Percentiles rank a stretch among this genome's conserved stretches.
Conservation (phyloP, 2,329 filamentous ascomycete species). For the Fusarium verticillioides region DNA sequence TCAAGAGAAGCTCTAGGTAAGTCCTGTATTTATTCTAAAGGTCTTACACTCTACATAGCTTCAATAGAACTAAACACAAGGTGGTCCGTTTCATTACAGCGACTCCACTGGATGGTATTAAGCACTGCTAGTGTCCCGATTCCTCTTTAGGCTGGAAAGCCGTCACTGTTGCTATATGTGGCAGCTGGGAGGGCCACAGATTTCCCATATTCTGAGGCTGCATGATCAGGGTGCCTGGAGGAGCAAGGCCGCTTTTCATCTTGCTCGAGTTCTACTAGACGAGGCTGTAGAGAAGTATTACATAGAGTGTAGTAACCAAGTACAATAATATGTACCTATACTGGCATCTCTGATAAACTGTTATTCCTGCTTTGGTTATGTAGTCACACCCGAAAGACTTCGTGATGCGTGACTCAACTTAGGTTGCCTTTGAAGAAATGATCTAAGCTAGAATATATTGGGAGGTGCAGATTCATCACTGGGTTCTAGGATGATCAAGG, state of each 20-base stretch:
- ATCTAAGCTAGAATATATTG: not conserved
- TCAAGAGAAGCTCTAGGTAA: not conserved
- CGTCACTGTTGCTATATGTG: not conserved
- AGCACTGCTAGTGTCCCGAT: not conserved
- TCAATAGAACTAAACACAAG: not conserved
- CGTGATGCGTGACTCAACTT: not conserved
- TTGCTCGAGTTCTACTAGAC: not conserved
- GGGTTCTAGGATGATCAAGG: not conserved
- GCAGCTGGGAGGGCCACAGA: not conserved
- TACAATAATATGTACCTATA: not conserved
- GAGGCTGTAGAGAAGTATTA: not conserved
- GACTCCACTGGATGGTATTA: not conserved
- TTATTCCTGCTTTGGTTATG: not conserved
- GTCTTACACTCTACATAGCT: not conserved
- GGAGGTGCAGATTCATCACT: not conserved
- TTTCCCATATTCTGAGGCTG: not conserved
- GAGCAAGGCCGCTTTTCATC: not conserved
- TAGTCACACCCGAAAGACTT: not conserved
- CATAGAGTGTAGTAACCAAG: too few relatives aligned
- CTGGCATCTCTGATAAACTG: not conserved
- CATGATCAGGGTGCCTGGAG: not conserved
- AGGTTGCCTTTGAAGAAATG: not conserved
- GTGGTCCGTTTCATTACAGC: not conserved
- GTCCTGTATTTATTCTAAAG: not conserved
- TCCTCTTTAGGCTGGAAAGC: not conserved